Evolutionary conservation across 352 stramenopile species (phyloP).

Genomic region (Pythium sukuiense): DNA sequence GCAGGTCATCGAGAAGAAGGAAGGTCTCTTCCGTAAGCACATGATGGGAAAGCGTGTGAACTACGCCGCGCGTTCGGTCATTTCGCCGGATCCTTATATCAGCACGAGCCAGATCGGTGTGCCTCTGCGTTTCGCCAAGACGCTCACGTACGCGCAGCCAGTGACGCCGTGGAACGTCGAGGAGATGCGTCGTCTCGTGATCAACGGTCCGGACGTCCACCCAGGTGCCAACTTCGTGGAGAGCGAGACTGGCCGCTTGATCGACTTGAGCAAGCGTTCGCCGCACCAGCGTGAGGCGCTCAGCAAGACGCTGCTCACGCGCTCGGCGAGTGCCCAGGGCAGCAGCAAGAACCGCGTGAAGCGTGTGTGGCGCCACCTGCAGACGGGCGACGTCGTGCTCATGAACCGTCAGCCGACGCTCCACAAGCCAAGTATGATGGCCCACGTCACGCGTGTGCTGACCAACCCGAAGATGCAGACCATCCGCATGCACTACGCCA

Average conservation of each 20-base stretch:
- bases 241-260: constrained; percentile 91
- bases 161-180: constrained; percentile 98
- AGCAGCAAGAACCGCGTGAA: constrained; percentile 90
- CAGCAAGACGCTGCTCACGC: constrained; percentile 94
- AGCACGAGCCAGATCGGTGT: constrained; percentile 99
- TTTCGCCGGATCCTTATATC: constrained; percentile 99
- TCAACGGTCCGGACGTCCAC: constrained; percentile 95
- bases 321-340: constrained; percentile 76
- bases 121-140: constrained; percentile 97
- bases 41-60: constrained; percentile 99
- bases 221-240: constrained; percentile 98
- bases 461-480: constrained; percentile 97
- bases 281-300: constrained; percentile 94
- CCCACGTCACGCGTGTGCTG: constrained; percentile 97
- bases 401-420: constrained; percentile 99
- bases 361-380: constrained; percentile 97
- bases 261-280: constrained; percentile 95
- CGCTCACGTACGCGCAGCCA: constrained; percentile 97
- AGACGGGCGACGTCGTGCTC: constrained; percentile 98
- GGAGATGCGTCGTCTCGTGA: constrained; percentile 95
- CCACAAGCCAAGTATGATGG: constrained; percentile 99
- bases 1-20: constrained; percentile 99
- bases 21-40: constrained; percentile 99
- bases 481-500: constrained; percentile 99
- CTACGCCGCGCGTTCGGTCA: constrained; percentile 98